Base-by-base conservation (phyloP, 148 eudicot genomes). In the Limonium bicolor region DNA sequence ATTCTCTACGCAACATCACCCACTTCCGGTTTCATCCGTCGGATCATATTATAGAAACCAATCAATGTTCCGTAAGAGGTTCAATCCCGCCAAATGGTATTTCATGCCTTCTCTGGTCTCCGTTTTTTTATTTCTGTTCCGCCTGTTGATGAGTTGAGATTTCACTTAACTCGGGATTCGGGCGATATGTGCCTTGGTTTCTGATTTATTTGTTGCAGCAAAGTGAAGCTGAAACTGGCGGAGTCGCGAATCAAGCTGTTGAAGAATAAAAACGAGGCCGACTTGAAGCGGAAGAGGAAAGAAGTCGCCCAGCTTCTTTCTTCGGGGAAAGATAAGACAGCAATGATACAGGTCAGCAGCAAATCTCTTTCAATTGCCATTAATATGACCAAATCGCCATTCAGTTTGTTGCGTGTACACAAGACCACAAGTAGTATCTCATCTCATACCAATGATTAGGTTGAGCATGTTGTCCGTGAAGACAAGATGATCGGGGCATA, bases 391-490 rank as follows among this genome's bases (percentile, higher is more conserved):
- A n/a, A n/a, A n/a, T n/a, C n/a, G n/a, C n/a, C n/a, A n/a, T n/a
- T n/a, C n/a, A n/a, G n/a, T n/a, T n/a, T 61, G n/a, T n/a, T n/a
- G n/a, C n/a, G n/a, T n/a, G n/a, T n/a, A n/a, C n/a, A n/a, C n/a
- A n/a, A n/a, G n/a, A n/a, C n/a, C n/a, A n/a, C n/a, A n/a, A n/a
- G n/a, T n/a, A n/a, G n/a, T n/a, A n/a, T n/a, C n/a, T n/a, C n/a
- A n/a, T n/a, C n/a, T n/a, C n/a, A n/a, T n/a, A n/a, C n/a, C n/a
- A n/a, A n/a, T n/a, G n/a, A 22, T 64, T 72, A 92, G 99, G 99
- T 92, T 59, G 95, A 92, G 58, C 95, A 92, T 73, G 93, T 78
- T 30, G 69, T 85, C 47, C 63, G 99, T 67, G 99, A 92, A 60
- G 82, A 85, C 82, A 92, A 92, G 76, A 75, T 56, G 38, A 59